Conservation (phyloP, 306 rosid species). For the Cucumis melo region DNA sequence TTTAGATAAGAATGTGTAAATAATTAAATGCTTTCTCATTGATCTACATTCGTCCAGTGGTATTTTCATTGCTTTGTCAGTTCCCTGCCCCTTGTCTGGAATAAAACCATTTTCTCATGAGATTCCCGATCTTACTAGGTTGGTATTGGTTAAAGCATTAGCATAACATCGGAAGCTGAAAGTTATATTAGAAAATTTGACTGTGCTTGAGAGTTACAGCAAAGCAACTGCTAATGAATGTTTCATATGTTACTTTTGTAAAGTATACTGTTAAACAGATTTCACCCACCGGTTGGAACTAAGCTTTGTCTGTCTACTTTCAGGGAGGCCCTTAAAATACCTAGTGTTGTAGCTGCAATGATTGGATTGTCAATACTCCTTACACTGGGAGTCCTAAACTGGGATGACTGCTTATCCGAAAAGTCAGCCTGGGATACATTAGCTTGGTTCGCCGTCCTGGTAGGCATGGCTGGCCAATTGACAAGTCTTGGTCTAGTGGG, state of each 20-base stretch:
- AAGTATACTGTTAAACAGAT: background rate
- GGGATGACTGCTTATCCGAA: conserved; percentile 86
- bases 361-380: conserved; percentile 79
- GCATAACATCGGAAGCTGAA: background rate
- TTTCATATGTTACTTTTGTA: background rate
- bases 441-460: conserved; percentile 89
- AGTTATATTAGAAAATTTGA: background rate
- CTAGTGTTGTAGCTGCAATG: conserved; percentile 92
- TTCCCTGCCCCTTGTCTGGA: background rate
- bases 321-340: conserved; percentile 64
- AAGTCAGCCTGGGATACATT: conserved; percentile 96
- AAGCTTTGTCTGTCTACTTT: background rate
- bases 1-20: background rate
- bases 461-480: conserved; percentile 91
- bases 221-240: background rate
- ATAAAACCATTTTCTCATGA: background rate
- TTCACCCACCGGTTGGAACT: background rate
- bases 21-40: background rate
- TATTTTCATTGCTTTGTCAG: background rate
- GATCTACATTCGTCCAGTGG: background rate
- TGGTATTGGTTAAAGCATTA: background rate
- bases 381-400: conserved; percentile 66
- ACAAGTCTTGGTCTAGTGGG: conserved; percentile 67
- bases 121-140: background rate
- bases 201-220: background rate